A percentile compares a stretch with the other conserved stretches of the same genome.
Conservation (phyloP, 2,329 filamentous ascomycete species). For the Chrysoporthe puriensis region DNA sequence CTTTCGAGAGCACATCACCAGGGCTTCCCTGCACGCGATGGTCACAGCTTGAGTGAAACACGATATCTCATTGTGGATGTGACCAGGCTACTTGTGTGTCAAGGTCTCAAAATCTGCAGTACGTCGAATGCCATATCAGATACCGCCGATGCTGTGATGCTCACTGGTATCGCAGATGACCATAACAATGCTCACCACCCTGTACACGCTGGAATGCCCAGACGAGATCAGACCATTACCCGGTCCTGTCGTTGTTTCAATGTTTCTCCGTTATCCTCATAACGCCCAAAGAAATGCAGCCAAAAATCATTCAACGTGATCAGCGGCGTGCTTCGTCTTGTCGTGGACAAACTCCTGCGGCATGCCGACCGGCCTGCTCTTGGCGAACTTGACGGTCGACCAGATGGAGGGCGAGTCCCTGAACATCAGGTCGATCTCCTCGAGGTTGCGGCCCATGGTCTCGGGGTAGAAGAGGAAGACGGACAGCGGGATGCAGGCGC, state of each 20-base stretch:
- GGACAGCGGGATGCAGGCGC: slow-evolving; percentile 47
- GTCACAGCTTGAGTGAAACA: neutral
- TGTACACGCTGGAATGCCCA: too few relatives aligned
- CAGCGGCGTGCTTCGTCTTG: slow-evolving; percentile 18
- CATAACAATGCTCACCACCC: neutral
- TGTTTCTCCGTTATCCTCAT: neutral
- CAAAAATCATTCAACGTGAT: slow-evolving; percentile 18
- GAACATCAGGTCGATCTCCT: slow-evolving; percentile 51
- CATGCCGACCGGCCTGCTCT: slow-evolving; percentile 35
- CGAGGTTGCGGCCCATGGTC: slow-evolving; percentile 54
- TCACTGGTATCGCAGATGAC: slow-evolving; percentile 7
- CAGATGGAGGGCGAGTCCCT: slow-evolving; percentile 43
- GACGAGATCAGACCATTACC: neutral
- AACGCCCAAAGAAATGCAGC: neutral
- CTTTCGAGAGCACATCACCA: neutral
- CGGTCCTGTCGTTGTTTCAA: neutral
- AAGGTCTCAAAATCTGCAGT: slow-evolving; percentile 3
- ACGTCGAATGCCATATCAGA: slow-evolving; percentile 11
- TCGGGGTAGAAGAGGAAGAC: slow-evolving; percentile 52
- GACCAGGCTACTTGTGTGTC: neutral
- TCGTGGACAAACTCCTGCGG: slow-evolving; percentile 28
- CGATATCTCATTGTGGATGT: neutral
- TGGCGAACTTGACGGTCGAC: slow-evolving; percentile 43
- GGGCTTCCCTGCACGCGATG: too few relatives aligned
- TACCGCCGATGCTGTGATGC: slow-evolving; percentile 3